Evolutionary conservation across 2,329 filamentous ascomycete genomes (phyloP).

Genomic region (Sporothrix inflata): DNA sequence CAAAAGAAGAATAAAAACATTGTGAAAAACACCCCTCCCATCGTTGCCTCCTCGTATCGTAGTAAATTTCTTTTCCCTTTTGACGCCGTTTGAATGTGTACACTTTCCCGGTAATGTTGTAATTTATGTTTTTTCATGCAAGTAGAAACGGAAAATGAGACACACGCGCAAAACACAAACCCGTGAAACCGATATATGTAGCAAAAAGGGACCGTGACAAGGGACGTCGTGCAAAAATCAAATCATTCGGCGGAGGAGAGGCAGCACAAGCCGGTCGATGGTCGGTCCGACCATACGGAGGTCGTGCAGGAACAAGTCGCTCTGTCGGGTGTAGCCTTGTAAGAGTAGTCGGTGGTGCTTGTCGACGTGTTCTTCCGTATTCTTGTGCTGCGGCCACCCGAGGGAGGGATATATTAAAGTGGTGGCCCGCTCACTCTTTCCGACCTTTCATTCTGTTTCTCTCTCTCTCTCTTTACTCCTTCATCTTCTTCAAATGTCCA

Average conservation of each 20-base stretch:
- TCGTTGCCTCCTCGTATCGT: constrained; percentile 6
- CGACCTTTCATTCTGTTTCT: too few relatives aligned
- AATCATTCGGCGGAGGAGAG: background rate
- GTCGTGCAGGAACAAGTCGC: background rate
- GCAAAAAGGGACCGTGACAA: background rate
- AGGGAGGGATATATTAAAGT: background rate
- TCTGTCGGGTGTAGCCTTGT: background rate
- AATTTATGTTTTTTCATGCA: background rate
- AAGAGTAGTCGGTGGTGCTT: background rate
- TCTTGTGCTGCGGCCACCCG: background rate
- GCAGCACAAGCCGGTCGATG: background rate
- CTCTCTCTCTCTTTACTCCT: background rate
- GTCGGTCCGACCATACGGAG: too few relatives aligned
- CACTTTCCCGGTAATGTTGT: background rate
- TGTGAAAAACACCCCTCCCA: background rate
- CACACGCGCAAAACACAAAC: background rate
- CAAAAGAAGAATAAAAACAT: background rate
- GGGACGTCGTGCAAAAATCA: background rate
- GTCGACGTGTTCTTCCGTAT: background rate
- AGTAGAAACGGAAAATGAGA: background rate
- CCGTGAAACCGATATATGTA: background rate
- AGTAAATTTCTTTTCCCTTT: background rate
- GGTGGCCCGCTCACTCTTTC: background rate
- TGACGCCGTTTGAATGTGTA: background rate
- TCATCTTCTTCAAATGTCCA: constrained; percentile 51